phyloP scores from a whole-genome alignment of 257 asterid species.

The Verbascum thapsus region DNA sequence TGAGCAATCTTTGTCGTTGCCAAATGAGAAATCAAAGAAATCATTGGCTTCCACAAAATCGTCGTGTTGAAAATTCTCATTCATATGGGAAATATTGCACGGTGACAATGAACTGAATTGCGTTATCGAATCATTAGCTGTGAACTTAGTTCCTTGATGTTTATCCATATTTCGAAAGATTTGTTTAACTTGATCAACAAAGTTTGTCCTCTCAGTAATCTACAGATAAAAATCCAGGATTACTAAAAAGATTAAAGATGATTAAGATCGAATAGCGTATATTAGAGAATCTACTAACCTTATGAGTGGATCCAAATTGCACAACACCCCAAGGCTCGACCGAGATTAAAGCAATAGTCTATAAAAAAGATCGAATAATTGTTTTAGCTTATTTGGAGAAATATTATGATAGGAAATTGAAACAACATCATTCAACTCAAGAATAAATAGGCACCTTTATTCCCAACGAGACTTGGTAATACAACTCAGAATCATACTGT shows the following conservation, averaged over 20 bases:
- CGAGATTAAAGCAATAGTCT: constrained; percentile 79
- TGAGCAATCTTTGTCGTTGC: background rate
- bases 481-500: constrained; percentile 67
- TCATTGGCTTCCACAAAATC: too few relatives aligned
- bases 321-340: constrained; percentile 78
- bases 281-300: constrained; percentile 47
- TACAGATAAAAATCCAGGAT: constrained; percentile 28
- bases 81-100: too few relatives aligned
- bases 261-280: too few relatives aligned
- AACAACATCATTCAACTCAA: background rate
- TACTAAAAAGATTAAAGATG: too few relatives aligned
- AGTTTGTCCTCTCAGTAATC: constrained; percentile 58
- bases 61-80: too few relatives aligned
- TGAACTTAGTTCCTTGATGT: constrained; percentile 21
- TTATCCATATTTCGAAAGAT: constrained; percentile 48
- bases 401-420: background rate
- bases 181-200: constrained; percentile 55
- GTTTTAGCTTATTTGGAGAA: constrained; percentile 8
- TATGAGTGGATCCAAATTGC: constrained; percentile 80
- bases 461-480: constrained; percentile 57
- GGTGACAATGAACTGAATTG: constrained; percentile 34
- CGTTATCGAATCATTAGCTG: constrained; percentile 30
- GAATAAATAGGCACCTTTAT: constrained; percentile 57
- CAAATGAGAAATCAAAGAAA: too few relatives aligned
- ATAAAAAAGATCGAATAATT: constrained; percentile 32